These are phyloP conservation scores for Tolypocladium paradoxum DNA, from an alignment of 2,329 filamentous ascomycete species.

Conservation along the genomic window DNA sequence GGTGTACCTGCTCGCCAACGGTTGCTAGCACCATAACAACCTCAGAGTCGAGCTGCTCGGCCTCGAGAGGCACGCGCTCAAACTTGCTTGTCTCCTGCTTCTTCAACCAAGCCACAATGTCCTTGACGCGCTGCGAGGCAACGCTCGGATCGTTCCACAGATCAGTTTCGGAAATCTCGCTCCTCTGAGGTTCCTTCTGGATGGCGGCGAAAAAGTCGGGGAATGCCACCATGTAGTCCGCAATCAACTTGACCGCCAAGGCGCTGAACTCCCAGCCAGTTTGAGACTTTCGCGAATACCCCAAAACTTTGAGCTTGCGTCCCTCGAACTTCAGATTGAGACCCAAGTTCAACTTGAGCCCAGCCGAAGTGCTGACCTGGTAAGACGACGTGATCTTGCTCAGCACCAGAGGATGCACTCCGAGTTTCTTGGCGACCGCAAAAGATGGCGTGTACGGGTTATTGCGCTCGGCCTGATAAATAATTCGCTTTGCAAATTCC, in stretches of 20 bases:
- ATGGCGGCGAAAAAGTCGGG: constrained; percentile 92
- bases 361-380: constrained; percentile 66
- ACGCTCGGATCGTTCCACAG: constrained; percentile 66
- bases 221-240: constrained; percentile 85
- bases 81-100: constrained; percentile 83
- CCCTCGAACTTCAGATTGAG: constrained; percentile 95
- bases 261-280: constrained; percentile 94
- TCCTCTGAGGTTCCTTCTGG: constrained; percentile 72
- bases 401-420: constrained; percentile 74
- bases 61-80: constrained; percentile 90
- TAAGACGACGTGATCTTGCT: constrained; percentile 97
- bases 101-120: constrained; percentile 91
- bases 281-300: constrained; percentile 78
- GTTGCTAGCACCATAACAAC: constrained; percentile 72
- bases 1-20: constrained; percentile 55
- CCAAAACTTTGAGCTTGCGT: constrained; percentile 89
- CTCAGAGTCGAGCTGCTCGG: constrained; percentile 89
- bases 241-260: constrained; percentile 69
- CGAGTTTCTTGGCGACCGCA: constrained; percentile 72
- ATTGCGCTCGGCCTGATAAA: constrained; percentile 54
- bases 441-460: constrained; percentile 80
- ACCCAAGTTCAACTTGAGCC: constrained; percentile 77
- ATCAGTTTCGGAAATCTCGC: constrained; percentile 73
- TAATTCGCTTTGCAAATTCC: constrained; percentile 71
- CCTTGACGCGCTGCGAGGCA: constrained; percentile 75